Evolutionary conservation across 441 rosid species (phyloP), one percentile per base, ranked within the genome.

Genomic region (Populus hybrid): DNA sequence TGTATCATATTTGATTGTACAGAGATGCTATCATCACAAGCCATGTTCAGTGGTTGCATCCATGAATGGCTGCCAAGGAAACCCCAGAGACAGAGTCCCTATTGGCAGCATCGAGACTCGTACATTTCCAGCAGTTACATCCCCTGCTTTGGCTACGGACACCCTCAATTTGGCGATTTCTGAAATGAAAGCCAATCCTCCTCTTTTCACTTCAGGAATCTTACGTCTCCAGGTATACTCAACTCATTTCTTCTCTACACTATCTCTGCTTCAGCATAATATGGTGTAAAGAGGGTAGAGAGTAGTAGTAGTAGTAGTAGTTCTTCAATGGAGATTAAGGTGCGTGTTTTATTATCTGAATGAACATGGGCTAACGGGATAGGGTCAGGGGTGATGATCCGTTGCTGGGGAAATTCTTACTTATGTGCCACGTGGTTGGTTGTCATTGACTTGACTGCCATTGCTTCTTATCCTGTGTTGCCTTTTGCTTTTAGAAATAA

Each of bases 21-120:
- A 69, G 21, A 21, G 21, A 7, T 34, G 10, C 10, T 69, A 19
- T 69, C 1, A 69, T 23, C 40, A 82, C 2, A 81, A 23, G 73
- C 72, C 83, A 0, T 87, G 89, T 75, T 73, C 82, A 3, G 6
- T 85, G n/a, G 61, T 18, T 53, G 61, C 1, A 16, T 87, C 88
- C 71, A 88, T 92, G 97, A 91, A 90, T 79, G 98, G 98, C 10
- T 90, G 97, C 83, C 80, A 85, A 6, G 89, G 87, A 11, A 89
- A 88, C 78, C 83, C 87, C 26, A 82, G 65, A 70, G 19, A 87
- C 26, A 81, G 67, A 70, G 16, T 75, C 23, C 92, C 92, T 1
- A 42, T 94, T 70, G 95, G 92, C 10, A 82, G 85, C 16, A 80
- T 84, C 0, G 90, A 91, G 73, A 89, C 88, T 3, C 86, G 85